These are phyloP conservation scores for Lasiosphaeriaceae sp. DNA, from an alignment of 495 filamentous ascomycete genomes.

Conservation along the genomic window DNA sequence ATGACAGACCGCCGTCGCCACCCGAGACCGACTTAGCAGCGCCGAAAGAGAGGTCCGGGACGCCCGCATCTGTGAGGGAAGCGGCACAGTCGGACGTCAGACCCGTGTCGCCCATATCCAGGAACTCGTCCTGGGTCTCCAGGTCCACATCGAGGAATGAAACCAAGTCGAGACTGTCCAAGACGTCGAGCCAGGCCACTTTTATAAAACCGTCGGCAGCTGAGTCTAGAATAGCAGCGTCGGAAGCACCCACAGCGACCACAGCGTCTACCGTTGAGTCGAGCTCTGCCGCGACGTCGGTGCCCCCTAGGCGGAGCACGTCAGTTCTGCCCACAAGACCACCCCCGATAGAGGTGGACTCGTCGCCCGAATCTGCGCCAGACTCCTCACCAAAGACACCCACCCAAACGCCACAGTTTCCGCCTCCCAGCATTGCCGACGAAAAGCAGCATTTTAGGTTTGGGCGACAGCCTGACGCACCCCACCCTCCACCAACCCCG, in stretches of 20 bases:
- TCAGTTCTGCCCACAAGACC: constrained; percentile 26
- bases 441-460: constrained; percentile 28
- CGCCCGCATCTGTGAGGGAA: constrained; percentile 31
- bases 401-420: constrained; percentile 48
- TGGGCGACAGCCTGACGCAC: constrained; percentile 28
- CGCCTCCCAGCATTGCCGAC: constrained; percentile 32
- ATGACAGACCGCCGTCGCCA: constrained; percentile 49
- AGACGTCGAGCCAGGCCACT: constrained; percentile 44
- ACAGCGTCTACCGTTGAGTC: constrained; percentile 23
- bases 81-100: constrained; percentile 27
- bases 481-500: constrained; percentile 37
- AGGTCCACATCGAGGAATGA: constrained; percentile 42
- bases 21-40: constrained; percentile 53
- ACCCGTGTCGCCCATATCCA: constrained; percentile 29
- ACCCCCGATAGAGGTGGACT: constrained; percentile 34
- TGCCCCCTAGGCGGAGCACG: constrained; percentile 55
- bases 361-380: constrained; percentile 44
- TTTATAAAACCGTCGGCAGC: constrained; percentile 23
- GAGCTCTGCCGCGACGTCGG: constrained; percentile 53
- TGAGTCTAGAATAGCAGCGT: constrained; percentile 16
- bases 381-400: constrained; percentile 59
- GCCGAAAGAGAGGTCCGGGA: constrained; percentile 37
- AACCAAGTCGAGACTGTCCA: constrained; percentile 46
- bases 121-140: constrained; percentile 36
- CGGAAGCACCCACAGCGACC: constrained; percentile 8